Conservation (phyloP, 176 grass and related monocot species). For the Oryza nivara region DNA sequence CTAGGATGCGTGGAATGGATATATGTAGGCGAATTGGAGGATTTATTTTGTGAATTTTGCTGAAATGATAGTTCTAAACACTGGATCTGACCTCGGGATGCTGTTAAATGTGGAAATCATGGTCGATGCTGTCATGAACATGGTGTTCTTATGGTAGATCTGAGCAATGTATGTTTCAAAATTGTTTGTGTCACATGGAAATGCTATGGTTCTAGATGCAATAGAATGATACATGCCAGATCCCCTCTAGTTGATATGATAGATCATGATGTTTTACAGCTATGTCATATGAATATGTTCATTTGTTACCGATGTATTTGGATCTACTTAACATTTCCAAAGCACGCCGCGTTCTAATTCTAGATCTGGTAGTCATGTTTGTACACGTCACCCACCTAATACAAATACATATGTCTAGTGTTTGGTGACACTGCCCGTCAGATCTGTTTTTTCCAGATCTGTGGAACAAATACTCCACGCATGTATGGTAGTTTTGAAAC, state of each 20-base stretch:
- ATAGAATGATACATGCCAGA: not conserved
- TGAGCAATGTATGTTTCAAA: not conserved
- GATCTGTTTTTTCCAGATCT: not conserved
- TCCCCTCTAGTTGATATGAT: not conserved
- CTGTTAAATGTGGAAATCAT: no score
- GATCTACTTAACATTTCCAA: not conserved
- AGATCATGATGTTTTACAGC: not conserved
- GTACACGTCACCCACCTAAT: not conserved
- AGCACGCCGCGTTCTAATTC: accelerated
- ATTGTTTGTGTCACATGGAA: not conserved
- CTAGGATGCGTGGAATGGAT: not conserved
- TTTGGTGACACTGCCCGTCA: not conserved
- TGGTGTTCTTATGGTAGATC: not conserved
- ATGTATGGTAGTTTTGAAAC: not conserved
- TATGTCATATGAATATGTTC: not conserved
- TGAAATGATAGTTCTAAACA: not conserved
- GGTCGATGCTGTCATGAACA: no score
- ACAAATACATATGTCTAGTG: no score
- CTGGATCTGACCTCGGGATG: not conserved
- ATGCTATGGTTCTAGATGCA: not conserved
- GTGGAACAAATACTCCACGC: not conserved
- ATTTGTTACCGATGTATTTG: not conserved
- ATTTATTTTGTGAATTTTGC: not conserved
- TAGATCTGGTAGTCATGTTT: not conserved
- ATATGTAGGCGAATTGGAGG: not conserved